Conservation (phyloP, 2,329 filamentous ascomycete species). For the Acrodontium crateriforme region DNA sequence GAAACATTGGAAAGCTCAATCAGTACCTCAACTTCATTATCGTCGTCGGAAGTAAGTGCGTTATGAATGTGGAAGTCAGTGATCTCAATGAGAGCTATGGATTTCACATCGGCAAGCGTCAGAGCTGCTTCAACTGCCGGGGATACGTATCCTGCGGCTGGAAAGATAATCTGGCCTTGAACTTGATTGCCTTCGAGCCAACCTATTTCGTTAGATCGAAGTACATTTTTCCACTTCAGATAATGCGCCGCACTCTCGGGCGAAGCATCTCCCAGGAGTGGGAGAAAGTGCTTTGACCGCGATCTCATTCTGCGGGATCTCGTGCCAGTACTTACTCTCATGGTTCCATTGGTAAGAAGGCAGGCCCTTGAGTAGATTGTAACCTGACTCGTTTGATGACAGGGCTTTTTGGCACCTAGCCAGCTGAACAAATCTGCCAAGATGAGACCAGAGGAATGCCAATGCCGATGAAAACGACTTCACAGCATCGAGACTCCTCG, state of each 20-base stretch:
- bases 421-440: not conserved
- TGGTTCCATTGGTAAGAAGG: not conserved
- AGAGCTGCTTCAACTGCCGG: conserved; percentile 5
- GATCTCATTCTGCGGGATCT: too few species aligned
- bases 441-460: conserved; percentile 1
- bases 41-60: not conserved
- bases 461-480: conserved; percentile 5
- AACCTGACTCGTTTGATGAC: too few species aligned
- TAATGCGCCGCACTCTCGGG: too few species aligned
- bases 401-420: too few species aligned
- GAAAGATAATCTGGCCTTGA: conserved; percentile 5
- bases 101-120: too few species aligned
- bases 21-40: too few species aligned
- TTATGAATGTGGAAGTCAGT: not conserved
- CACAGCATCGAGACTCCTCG: conserved; percentile 9
- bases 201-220: conserved; percentile 1
- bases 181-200: conserved; percentile 5
- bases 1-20: too few species aligned
- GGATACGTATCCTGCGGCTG: conserved; percentile 3
- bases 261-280: too few species aligned
- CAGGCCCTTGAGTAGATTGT: not conserved
- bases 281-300: too few species aligned
- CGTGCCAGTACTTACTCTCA: not conserved
- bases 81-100: too few species aligned
- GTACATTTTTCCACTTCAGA: conserved; percentile 3